Evolutionary conservation across 768 basidiomycete species (phyloP).

Genomic region (Clavulina sp.): DNA sequence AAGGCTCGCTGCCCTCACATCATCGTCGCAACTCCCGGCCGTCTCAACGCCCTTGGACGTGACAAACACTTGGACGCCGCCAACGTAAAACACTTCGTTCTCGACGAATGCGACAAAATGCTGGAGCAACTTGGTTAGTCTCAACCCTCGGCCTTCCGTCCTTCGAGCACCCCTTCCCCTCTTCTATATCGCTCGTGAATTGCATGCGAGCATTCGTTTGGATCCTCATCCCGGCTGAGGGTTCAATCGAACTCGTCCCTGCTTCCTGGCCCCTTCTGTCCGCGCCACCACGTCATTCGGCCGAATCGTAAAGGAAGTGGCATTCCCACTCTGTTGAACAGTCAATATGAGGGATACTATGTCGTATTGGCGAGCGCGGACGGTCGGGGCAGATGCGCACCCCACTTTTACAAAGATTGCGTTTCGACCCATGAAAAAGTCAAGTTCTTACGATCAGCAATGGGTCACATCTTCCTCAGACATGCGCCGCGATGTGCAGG

Average conservation of each 20-base stretch:
- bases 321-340: too few species aligned
- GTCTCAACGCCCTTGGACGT: conserved; percentile 84
- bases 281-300: too few species aligned
- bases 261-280: too few species aligned
- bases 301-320: too few species aligned
- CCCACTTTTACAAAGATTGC: neutral
- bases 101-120: conserved; percentile 99
- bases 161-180: neutral
- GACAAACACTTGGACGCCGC: conserved; percentile 92
- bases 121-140: conserved; percentile 99
- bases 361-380: too few species aligned
- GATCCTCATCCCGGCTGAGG: too few species aligned
- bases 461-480: conserved; percentile 42
- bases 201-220: too few species aligned
- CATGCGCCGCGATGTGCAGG: conserved; percentile 99
- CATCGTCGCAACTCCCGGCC: conserved; percentile 94
- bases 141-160: conserved; percentile 24
- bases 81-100: conserved; percentile 96
- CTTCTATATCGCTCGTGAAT: too few species aligned
- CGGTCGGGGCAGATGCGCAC: too few species aligned
- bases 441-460: conserved; percentile 5
- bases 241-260: too few species aligned
- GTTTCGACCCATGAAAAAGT: neutral
- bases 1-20: conserved; percentile 98
- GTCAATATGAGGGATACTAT: too few species aligned